Base-by-base conservation (phyloP, 1,139 yeast species). In the Saccharomycopsis phalli region DNA sequence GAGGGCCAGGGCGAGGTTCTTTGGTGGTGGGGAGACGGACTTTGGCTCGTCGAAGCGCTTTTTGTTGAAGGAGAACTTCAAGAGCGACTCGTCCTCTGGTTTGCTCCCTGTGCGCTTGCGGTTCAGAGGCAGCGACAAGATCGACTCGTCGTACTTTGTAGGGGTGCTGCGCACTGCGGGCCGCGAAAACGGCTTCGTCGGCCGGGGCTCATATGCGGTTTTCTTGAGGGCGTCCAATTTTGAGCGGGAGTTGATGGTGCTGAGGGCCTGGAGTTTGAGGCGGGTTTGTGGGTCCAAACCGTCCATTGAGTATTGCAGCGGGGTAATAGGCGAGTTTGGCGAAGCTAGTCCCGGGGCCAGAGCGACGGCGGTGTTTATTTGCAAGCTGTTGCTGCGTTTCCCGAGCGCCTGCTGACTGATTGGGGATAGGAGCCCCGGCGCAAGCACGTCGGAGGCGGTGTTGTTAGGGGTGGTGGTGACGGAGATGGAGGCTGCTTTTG, bases 241-340 rank as follows among this genome's bases (percentile, higher is more conserved):
- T 18, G 72, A 76, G 39, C 83, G 59, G 10, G 73, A 71, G 50
- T 75, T 74, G 45, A 76, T 76, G 3, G 83, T 76, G 16, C 78
- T 71, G 47, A 76, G 62, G 1, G 82, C 81, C 19, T 79, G 78
- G 47, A 77, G 58, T 54, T 76, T 76, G 49, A 71, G 58, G 7
- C 67, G 65, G 31, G 69, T 68, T 44, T 64, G 66, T 29, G 68
- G 69, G 38, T 66, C 59, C 51, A 66, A 56, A 48, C 72, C 46
- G 49, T 35, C 34, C 49, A 48, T 18, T 51, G 49, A 42, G 52
- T 51, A 14, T 51, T 49, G 41, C 50, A 28, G 36, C 49, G 56
- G 43, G 50, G 56, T 30, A 31, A 31, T 42, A 26, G 19, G 60
- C 52, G 40, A 53, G 33, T 37, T 49, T 53, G 45, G 57, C 52